These are phyloP conservation scores for Aspergillus sp. DNA, from an alignment of 2,329 filamentous ascomycete species.

Conservation along the genomic window DNA sequence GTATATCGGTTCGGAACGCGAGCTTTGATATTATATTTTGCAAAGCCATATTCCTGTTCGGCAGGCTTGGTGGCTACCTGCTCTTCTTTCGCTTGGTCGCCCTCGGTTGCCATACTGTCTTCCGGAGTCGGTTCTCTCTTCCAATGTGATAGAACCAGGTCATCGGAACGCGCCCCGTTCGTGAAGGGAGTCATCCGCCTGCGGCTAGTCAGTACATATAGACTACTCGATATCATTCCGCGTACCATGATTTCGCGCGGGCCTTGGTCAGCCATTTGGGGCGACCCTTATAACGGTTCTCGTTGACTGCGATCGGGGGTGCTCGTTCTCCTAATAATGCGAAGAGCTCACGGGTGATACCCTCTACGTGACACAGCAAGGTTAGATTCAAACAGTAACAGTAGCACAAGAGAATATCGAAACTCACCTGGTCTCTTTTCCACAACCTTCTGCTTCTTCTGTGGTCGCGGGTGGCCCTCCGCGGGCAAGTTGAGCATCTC, in stretches of 20 bases:
- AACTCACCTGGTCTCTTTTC: conserved; percentile 61
- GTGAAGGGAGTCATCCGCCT: conserved; percentile 74
- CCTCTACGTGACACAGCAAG: conserved; percentile 39
- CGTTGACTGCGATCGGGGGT: conserved; percentile 57
- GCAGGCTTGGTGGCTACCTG: conserved; percentile 35
- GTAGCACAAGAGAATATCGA: not conserved
- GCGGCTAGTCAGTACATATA: conserved; percentile 9
- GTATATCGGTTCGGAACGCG: conserved; percentile 76
- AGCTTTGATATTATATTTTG: conserved; percentile 85
- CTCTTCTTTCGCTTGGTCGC: conserved; percentile 45
- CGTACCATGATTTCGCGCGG: conserved; percentile 50
- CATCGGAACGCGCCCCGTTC: conserved; percentile 76
- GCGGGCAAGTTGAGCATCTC: conserved; percentile 82
- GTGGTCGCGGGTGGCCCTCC: conserved; percentile 62
- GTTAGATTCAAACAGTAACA: not conserved
- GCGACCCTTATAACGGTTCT: conserved; percentile 57
- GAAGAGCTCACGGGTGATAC: conserved; percentile 56
- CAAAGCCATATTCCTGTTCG: conserved; percentile 65
- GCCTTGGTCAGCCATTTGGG: conserved; percentile 53
- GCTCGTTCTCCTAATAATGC: conserved; percentile 57
- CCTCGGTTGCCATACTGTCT: conserved; percentile 35
- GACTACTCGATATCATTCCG: conserved; percentile 23
- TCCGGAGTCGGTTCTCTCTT: conserved; percentile 63
- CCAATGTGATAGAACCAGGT: conserved; percentile 79
- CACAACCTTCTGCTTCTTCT: conserved; percentile 75